Evolutionary conservation across 2,329 filamentous ascomycete species (phyloP).

Genomic region (Coccinonectria pachysandricola): DNA sequence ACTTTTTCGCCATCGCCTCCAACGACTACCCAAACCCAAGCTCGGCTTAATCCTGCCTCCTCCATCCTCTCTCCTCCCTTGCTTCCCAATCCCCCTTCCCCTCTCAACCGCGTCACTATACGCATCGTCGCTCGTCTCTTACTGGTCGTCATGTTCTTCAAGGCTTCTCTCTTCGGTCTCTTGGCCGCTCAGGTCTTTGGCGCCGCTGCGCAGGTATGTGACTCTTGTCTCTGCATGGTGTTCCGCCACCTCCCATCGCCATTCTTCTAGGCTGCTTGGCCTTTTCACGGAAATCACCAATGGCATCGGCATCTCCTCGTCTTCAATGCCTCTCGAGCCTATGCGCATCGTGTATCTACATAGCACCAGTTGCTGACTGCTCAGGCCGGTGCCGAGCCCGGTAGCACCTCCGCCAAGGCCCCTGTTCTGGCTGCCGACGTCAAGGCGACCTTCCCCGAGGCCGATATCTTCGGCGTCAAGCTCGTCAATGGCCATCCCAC

Average conservation of each 20-base stretch:
- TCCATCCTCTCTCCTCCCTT: conserved; percentile 3
- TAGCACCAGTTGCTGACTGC: no score
- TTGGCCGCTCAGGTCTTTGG: conserved; percentile 59
- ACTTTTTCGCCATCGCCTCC: not conserved
- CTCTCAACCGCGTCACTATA: conserved; percentile 6
- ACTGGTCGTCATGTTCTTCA: conserved; percentile 54
- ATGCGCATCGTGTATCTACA: no score
- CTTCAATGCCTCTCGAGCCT: no score
- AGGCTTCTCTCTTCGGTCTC: conserved; percentile 60
- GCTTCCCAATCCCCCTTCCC: conserved; percentile 9
- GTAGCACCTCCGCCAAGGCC: conserved; percentile 13
- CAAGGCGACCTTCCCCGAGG: conserved; percentile 51
- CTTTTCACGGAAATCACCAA: no score
- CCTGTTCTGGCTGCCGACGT: conserved; percentile 48
- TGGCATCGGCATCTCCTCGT: no score
- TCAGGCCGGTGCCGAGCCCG: conserved; percentile 12
- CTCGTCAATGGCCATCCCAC: conserved; percentile 87
- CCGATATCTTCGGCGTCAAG: conserved; percentile 90
- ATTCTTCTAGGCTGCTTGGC: conserved; percentile 1
- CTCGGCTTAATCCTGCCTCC: no score
- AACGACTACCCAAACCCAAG: no score
- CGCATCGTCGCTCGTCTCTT: conserved; percentile 4
- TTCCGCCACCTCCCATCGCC: conserved; percentile 3
- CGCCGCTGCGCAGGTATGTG: conserved; percentile 54
- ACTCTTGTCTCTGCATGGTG: no score